A percentile compares a stretch with the other conserved stretches of the same genome.
These are phyloP conservation scores for Lepidium didymum DNA, from an alignment of 345 rosid species.

Conservation along the genomic window DNA sequence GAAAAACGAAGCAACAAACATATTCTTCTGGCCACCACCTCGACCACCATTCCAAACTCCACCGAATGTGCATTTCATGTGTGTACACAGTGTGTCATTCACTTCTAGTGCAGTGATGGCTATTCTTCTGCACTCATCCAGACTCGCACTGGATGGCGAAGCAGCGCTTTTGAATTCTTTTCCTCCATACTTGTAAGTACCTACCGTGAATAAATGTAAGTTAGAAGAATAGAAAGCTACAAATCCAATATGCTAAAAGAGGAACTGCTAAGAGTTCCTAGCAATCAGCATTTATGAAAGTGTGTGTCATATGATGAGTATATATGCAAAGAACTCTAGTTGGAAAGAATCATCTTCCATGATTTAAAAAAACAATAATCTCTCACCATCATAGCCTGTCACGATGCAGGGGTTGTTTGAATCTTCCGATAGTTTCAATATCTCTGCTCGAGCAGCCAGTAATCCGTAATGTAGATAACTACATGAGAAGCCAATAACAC, in stretches of 20 bases:
- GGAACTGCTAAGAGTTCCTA: neutral
- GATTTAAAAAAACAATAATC: neutral
- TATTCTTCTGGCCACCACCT: constrained; percentile 93
- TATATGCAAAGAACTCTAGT: neutral
- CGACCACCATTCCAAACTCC: constrained; percentile 99
- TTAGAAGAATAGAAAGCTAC: neutral
- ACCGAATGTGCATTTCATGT: constrained; percentile 92
- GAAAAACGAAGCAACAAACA: constrained; percentile 94
- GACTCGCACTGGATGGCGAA: constrained; percentile 57
- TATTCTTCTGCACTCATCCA: constrained; percentile 65
- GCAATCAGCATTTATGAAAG: neutral
- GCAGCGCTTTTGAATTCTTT: constrained; percentile 44
- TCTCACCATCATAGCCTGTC: constrained; percentile 73
- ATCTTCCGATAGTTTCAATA: constrained; percentile 59
- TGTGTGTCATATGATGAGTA: neutral
- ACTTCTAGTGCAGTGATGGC: constrained; percentile 73
- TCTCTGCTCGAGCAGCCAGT: constrained; percentile 94
- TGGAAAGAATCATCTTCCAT: neutral
- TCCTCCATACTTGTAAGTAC: constrained; percentile 77
- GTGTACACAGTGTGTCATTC: constrained; percentile 70
- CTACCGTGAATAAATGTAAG: constrained; percentile 25
- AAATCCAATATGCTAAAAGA: neutral
- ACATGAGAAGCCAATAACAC: constrained; percentile 17
- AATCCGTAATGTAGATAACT: constrained; percentile 94
- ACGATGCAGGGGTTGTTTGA: constrained; percentile 74